Evolutionary conservation across 805 yeast genomes (phyloP).

Genomic region (Candida ascalaphidarum): DNA sequence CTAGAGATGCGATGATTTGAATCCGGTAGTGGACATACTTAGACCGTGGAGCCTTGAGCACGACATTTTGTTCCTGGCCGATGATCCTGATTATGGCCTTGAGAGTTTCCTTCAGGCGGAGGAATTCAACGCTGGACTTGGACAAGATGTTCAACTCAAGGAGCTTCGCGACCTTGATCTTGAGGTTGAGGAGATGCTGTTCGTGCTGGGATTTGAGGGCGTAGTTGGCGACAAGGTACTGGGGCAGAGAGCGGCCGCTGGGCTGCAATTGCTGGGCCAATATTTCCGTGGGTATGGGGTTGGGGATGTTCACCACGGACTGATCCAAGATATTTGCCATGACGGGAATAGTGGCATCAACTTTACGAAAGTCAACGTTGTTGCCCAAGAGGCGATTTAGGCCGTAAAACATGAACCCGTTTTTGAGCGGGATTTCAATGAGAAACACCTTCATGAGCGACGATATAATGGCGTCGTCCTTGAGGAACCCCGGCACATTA

Average conservation of each 20-base stretch:
- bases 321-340: slow-evolving; percentile 2
- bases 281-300: slow-evolving; percentile 10
- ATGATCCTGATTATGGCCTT: slow-evolving; percentile 33
- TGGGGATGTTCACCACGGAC: slow-evolving; percentile 5
- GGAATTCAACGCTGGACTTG: slow-evolving; percentile 13
- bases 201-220: slow-evolving; percentile 26
- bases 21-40: slow-evolving; percentile 26
- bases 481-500: slow-evolving; percentile 4
- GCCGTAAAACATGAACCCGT: slow-evolving; percentile 42
- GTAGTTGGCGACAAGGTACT: too few relatives aligned
- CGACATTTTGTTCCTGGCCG: slow-evolving; percentile 40
- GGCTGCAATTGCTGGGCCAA: slow-evolving; percentile 11
- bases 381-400: slow-evolving; percentile 48
- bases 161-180: slow-evolving; percentile 37
- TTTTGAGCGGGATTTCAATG: slow-evolving; percentile 31
- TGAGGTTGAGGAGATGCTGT: slow-evolving; percentile 31
- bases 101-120: slow-evolving; percentile 30
- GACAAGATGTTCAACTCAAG: slow-evolving; percentile 37
- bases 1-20: slow-evolving; percentile 30
- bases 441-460: slow-evolving; percentile 27
- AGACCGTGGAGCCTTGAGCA: slow-evolving; percentile 38
- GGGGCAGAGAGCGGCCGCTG: too few relatives aligned
- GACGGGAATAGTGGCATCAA: slow-evolving; percentile 35
- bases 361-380: slow-evolving; percentile 31
- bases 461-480: slow-evolving; percentile 10